Percentiles rank a stretch among this genome's conserved stretches.
These are phyloP conservation scores for Drosera spatulata DNA, from an alignment of 179 eudicot genomes.

Conservation along the genomic window DNA sequence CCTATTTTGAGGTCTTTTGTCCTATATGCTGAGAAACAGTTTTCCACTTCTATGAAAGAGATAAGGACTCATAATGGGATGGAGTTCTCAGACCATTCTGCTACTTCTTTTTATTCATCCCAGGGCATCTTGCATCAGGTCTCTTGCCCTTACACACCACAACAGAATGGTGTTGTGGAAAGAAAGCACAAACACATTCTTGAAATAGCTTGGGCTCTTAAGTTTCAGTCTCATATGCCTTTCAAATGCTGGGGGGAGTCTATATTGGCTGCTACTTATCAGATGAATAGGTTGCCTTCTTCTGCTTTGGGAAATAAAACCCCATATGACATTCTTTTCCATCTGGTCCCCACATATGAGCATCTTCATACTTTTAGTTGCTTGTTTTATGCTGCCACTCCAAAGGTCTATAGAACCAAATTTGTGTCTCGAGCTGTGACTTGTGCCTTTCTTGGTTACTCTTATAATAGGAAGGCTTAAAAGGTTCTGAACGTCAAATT, in stretches of 20 bases:
- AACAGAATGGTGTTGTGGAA: too few relatives aligned
- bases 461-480: not conserved
- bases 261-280: too few relatives aligned
- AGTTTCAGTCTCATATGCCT: not conserved
- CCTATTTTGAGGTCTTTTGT: too few relatives aligned
- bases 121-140: not conserved
- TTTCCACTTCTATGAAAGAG: not conserved
- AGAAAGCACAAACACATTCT: not conserved
- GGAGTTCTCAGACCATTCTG: not conserved
- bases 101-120: not conserved
- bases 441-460: not conserved
- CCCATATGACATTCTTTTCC: not conserved
- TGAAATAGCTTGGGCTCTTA: not conserved
- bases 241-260: not conserved
- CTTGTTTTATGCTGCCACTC: not conserved
- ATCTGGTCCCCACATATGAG: not conserved
- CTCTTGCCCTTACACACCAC: not conserved
- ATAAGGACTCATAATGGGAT: not conserved
- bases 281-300: not conserved
- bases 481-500: not conserved
- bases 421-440: not conserved
- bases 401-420: not conserved
- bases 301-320: not conserved
- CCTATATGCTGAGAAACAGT: too few relatives aligned
- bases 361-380: not conserved